Conservation (phyloP, 2,329 filamentous ascomycete genomes). For the Penicillium sp. region DNA sequence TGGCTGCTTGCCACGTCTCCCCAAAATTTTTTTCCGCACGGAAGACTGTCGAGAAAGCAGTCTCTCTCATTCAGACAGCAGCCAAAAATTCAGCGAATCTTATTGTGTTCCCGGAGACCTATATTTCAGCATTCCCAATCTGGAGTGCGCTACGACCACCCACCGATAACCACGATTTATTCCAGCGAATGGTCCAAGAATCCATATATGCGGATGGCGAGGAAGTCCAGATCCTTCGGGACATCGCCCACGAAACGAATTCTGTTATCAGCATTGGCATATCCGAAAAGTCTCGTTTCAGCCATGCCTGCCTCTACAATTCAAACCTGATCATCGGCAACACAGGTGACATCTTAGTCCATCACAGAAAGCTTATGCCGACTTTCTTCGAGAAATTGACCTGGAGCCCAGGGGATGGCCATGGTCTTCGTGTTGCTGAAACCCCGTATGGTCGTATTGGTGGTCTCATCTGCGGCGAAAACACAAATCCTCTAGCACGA, state of each 20-base stretch:
- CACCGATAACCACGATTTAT: conserved; percentile 56
- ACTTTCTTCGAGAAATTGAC: conserved; percentile 63
- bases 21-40: conserved; percentile 55
- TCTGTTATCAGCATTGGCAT: conserved; percentile 56
- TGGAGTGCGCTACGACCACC: conserved; percentile 56
- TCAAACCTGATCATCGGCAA: conserved; percentile 56
- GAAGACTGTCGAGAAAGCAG: conserved; percentile 53
- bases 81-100: conserved; percentile 51
- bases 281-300: conserved; percentile 52
- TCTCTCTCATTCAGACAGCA: conserved; percentile 52
- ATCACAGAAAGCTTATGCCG: conserved; percentile 60
- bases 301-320: conserved; percentile 56
- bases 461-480: conserved; percentile 58
- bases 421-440: conserved; percentile 53
- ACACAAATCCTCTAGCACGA: conserved; percentile 60
- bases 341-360: conserved; percentile 51
- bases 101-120: conserved; percentile 60
- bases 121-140: conserved; percentile 58
- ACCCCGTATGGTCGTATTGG: conserved; percentile 31
- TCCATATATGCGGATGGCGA: conserved; percentile 53
- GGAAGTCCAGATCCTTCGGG: conserved; percentile 49
- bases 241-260: conserved; percentile 41
- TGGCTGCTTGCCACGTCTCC: conserved; percentile 36
- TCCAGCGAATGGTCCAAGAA: conserved; percentile 51
- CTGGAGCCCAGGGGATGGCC: conserved; percentile 58